Evolutionary conservation across 176 grass and related monocot species (phyloP).

Genomic region (Carex littledalei): DNA sequence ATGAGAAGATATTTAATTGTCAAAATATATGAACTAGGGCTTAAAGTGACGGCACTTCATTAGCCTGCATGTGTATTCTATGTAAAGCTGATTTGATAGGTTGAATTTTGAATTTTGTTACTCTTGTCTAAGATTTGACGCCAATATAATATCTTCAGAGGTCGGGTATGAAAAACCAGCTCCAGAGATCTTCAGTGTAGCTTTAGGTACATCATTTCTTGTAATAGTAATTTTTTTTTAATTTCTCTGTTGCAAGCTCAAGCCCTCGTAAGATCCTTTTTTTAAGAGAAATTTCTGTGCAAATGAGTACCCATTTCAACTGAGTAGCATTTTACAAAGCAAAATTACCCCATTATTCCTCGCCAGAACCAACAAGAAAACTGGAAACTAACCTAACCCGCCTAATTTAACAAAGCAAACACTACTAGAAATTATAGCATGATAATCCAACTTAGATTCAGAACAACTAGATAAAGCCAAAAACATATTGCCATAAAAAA

Average conservation of each 20-base stretch:
- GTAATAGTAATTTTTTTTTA: not conserved
- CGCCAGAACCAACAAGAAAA: not conserved
- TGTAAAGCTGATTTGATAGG: not conserved
- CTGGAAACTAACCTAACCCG: not conserved
- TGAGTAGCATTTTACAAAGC: not conserved
- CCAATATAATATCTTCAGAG: conserved; percentile 86
- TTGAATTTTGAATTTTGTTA: not conserved
- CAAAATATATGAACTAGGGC: not conserved
- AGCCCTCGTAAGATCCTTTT: not conserved
- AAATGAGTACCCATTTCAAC: not conserved
- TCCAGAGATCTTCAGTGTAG: conserved; percentile 81
- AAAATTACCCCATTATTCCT: not conserved
- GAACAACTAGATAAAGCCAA: not conserved
- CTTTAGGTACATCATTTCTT: conserved; percentile 51
- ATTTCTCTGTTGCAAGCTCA: not conserved
- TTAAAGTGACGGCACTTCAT: not conserved
- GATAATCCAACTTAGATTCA: not conserved
- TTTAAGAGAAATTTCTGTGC: not conserved
- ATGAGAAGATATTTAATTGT: not conserved
- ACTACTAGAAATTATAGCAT: not conserved
- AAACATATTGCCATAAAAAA: not conserved
- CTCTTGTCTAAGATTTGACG: conserved; percentile 74
- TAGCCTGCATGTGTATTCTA: not conserved
- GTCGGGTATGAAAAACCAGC: conserved; percentile 86
- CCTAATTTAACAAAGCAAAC: not conserved